Conservation (phyloP, 352 stramenopile species). For the Pythium aphanidermatum region DNA sequence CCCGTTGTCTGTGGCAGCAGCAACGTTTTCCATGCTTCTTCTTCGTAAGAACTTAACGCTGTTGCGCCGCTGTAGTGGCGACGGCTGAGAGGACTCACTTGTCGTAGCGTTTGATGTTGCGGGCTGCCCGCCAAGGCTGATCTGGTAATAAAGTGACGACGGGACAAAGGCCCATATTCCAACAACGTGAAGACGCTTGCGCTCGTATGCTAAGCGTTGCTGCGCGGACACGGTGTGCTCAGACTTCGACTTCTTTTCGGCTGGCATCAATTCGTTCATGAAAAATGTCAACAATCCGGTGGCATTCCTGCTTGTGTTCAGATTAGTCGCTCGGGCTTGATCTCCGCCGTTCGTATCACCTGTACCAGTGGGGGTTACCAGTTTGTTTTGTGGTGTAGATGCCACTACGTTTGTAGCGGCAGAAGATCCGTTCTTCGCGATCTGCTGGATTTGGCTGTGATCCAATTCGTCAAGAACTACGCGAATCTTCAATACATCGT, state of each 20-base stretch:
- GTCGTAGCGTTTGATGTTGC: background rate
- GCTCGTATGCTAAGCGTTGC: slow-evolving; percentile 5
- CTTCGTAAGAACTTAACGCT: slow-evolving; percentile 20
- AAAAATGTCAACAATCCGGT: slow-evolving; percentile 12
- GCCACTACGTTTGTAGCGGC: no score
- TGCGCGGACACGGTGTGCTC: slow-evolving; percentile 5
- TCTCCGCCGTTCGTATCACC: background rate
- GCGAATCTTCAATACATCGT: slow-evolving; percentile 18
- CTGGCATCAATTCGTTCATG: slow-evolving; percentile 1
- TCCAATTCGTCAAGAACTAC: slow-evolving; percentile 22
- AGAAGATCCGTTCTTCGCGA: no score
- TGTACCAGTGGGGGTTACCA: no score
- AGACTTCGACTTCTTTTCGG: background rate
- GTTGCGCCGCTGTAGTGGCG: slow-evolving; percentile 6
- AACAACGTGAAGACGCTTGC: slow-evolving; percentile 11
- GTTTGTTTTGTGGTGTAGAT: no score
- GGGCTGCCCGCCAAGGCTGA: background rate
- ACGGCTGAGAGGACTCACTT: background rate
- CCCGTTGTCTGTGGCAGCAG: background rate
- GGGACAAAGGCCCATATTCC: slow-evolving; percentile 24
- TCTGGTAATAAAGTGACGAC: slow-evolving; percentile 22
- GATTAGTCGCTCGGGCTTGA: slow-evolving; percentile 1
- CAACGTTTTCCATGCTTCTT: slow-evolving; percentile 13
- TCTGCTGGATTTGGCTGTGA: background rate
- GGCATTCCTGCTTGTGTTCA: slow-evolving; percentile 11